phyloP scores from a whole-genome alignment of 1,284 basidiomycete genomes.

The Tetrapyrgos nigripes region DNA sequence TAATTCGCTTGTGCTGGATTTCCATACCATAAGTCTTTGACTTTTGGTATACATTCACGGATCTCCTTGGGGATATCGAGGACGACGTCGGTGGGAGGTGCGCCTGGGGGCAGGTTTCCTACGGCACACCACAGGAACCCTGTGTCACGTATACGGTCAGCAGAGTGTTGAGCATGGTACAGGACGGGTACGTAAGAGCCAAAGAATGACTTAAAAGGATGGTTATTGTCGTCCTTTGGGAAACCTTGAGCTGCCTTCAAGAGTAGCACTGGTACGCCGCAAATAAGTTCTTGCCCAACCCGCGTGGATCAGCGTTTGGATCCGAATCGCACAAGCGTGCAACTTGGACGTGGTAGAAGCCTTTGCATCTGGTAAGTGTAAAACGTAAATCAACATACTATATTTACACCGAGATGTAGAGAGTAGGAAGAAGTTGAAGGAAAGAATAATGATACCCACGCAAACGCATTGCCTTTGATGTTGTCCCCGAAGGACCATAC shows the following conservation, averaged over 20 bases:
- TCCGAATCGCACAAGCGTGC: too few relatives aligned
- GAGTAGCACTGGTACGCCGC: constrained; percentile 28
- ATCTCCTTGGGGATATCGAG: constrained; percentile 1
- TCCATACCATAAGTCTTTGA: too few relatives aligned
- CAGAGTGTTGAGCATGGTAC: neutral
- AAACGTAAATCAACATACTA: too few relatives aligned
- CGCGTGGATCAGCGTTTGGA: neutral
- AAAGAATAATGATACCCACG: neutral
- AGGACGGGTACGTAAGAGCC: constrained; percentile 1
- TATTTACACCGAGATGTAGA: neutral
- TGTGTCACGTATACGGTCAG: too few relatives aligned
- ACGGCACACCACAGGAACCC: constrained; percentile 5
- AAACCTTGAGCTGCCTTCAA: constrained; percentile 26
- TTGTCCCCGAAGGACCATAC: neutral
- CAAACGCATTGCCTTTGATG: constrained; percentile 2
- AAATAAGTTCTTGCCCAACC: constrained; percentile 8
- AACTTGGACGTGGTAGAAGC: constrained; percentile 5
- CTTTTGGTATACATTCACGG: neutral
- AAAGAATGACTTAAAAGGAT: constrained; percentile 25
- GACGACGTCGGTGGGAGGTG: neutral
- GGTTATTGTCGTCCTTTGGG: constrained; percentile 36
- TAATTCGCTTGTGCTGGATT: too few relatives aligned
- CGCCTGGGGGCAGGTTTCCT: neutral
- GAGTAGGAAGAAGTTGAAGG: neutral
- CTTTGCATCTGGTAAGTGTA: neutral